These are phyloP conservation scores for Tylopilus orsonianus DNA, from an alignment of 1,284 basidiomycete species.

Conservation along the genomic window DNA sequence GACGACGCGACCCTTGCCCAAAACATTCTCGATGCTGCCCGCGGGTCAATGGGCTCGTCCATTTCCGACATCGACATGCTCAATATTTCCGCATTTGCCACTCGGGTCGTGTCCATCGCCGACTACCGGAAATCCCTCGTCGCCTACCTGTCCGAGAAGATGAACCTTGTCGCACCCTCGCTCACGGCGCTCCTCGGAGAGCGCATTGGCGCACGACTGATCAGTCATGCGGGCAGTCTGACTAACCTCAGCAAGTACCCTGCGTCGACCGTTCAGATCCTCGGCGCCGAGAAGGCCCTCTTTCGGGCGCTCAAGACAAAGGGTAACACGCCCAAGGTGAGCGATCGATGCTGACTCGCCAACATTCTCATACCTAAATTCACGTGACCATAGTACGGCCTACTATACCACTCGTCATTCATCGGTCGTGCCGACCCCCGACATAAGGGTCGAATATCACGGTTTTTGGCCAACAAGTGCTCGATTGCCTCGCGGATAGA, in stretches of 20 bases:
- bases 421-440: conserved; percentile 95
- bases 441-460: conserved; percentile 97
- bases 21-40: conserved; percentile 93
- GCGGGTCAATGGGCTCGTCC: conserved; percentile 93
- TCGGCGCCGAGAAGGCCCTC: conserved; percentile 97
- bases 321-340: conserved; percentile 95
- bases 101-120: conserved; percentile 87
- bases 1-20: conserved; percentile 87
- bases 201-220: conserved; percentile 91
- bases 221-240: conserved; percentile 96
- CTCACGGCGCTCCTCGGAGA: conserved; percentile 94
- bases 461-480: conserved; percentile 99
- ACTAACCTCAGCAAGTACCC: conserved; percentile 99
- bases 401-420: conserved; percentile 92
- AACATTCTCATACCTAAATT: background rate
- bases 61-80: conserved; percentile 94
- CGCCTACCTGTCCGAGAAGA: conserved; percentile 92
- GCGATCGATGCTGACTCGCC: conserved; percentile 4
- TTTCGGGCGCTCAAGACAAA: conserved; percentile 99
- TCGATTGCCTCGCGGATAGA: conserved; percentile 98
- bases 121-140: conserved; percentile 94
- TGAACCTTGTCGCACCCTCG: conserved; percentile 97
- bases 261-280: conserved; percentile 96
- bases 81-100: conserved; percentile 93
- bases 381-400: conserved; percentile 66